phyloP scores from a whole-genome alignment of 2,329 filamentous ascomycete genomes.

The Cladosporium sp. region DNA sequence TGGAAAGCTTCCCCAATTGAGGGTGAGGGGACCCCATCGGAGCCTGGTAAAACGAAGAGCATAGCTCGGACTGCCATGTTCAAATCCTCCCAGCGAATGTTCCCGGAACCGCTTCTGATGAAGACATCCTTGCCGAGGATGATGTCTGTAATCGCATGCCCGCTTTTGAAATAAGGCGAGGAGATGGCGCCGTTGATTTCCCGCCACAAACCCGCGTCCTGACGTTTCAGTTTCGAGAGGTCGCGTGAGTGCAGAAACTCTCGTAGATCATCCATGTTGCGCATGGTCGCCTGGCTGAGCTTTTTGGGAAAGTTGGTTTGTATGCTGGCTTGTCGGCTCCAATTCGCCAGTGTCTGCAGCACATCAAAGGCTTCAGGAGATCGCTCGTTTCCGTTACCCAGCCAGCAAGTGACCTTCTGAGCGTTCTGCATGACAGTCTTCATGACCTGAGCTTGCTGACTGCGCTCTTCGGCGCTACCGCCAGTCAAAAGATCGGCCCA shows the following conservation, averaged over 20 bases:
- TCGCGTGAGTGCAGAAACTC: not conserved
- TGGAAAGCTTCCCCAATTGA: not conserved
- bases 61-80: not conserved
- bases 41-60: not conserved
- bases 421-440: constrained; percentile 11
- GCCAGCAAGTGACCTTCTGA: not conserved
- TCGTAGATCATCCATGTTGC: constrained; percentile 10
- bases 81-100: constrained; percentile 3
- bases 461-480: constrained; percentile 13
- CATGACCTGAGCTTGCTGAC: constrained; percentile 11
- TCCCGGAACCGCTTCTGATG: not conserved
- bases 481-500: constrained; percentile 19
- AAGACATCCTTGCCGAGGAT: constrained; percentile 14
- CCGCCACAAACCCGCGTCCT: not conserved
- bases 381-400: not conserved
- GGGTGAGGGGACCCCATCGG: not conserved
- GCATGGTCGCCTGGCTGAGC: constrained; percentile 1
- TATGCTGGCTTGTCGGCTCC: constrained; percentile 6
- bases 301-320: not conserved
- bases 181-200: not conserved
- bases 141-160: constrained; percentile 12
- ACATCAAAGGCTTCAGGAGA: not conserved
- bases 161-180: constrained; percentile 12
- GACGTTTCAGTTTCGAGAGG: not conserved
- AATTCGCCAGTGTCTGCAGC: constrained; percentile 14